Evolutionary conservation across 2,329 filamentous ascomycete species (phyloP), one percentile per base, ranked within the genome.

Genomic region (Plenodomus biglobosus): DNA sequence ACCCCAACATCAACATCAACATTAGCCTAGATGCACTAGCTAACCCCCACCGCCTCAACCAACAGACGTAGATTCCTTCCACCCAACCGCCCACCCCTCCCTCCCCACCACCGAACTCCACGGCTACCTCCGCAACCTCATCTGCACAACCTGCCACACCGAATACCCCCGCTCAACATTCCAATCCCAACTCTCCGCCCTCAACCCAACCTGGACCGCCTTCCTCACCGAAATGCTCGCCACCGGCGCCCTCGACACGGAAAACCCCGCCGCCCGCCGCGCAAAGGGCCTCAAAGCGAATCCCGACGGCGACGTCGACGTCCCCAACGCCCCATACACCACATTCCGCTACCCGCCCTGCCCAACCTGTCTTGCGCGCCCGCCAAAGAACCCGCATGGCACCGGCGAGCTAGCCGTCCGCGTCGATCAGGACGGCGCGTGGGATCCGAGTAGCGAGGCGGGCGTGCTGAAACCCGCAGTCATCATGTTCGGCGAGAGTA

Each of bases 401-500:
- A 20, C 4, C 77, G 80, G 16, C 13, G 42, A 30, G 1, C 42
- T 60, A 11, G 75, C 71, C 20, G 85, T 96, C 1, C 78, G 87
- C 53, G 81, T 88, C 11, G 92, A 96, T 62, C 61, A 66, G 1
- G 90, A 96, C 44, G 92, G 92, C 0, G 92, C 91, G 0, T 95
- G 87, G 89, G 58, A 59, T 34, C 48, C 50, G 2, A 46, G 30
- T n/a, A 62, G 58, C 17, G 55, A 55, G 17, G 89, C 85, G 0
- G 94, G 92, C 2, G 84, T 97, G 32, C 71, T 99, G 46, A 97
- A 97, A 67, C 94, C 94, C 3, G 89, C 89, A 1, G 92, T 99
- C 2, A 85, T 92, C 61, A 96, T 97, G 90, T 97, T 97, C 69
- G 94, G 94, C 15, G 94, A 97, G 73, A 92, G 84, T 50, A 95